Conservation (phyloP, 2,329 filamentous ascomycete species). For the Botrytis tulipae region DNA sequence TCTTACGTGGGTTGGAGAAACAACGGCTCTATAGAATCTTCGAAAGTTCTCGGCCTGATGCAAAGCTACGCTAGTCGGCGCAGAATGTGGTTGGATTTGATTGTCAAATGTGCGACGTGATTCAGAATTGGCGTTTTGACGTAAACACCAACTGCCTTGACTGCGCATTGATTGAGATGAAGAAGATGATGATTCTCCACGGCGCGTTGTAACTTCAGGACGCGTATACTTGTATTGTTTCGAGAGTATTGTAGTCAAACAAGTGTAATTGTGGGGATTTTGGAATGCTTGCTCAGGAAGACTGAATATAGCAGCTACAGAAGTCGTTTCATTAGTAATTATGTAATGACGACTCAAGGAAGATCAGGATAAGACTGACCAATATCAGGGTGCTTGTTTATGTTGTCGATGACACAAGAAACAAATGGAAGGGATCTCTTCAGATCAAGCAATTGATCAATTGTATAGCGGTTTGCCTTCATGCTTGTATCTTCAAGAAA, state of each 20-base stretch:
- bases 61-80: slow-evolving; percentile 51
- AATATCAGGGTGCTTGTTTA: slow-evolving; percentile 35
- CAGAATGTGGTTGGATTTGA: slow-evolving; percentile 47
- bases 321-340: slow-evolving; percentile 14
- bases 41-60: slow-evolving; percentile 66
- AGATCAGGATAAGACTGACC: slow-evolving; percentile 26
- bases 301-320: slow-evolving; percentile 30
- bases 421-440: slow-evolving; percentile 31
- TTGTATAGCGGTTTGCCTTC: slow-evolving; percentile 28
- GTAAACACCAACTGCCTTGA: slow-evolving; percentile 35
- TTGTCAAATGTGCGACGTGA: slow-evolving; percentile 35
- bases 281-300: slow-evolving; percentile 32
- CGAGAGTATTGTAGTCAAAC: slow-evolving; percentile 16
- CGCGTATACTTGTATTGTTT: slow-evolving; percentile 6
- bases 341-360: neutral
- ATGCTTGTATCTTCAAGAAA: slow-evolving; percentile 2
- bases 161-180: slow-evolving; percentile 21
- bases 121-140: slow-evolving; percentile 33
- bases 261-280: slow-evolving; percentile 29
- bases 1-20: slow-evolving; percentile 64
- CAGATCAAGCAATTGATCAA: slow-evolving; percentile 34
- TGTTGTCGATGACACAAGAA: slow-evolving; percentile 29
- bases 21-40: slow-evolving; percentile 65
- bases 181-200: slow-evolving; percentile 23
- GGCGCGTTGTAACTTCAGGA: slow-evolving; percentile 8